phyloP scores from a whole-genome alignment of 1,284 basidiomycete species.

The Sanguinoderma infundibulare region DNA sequence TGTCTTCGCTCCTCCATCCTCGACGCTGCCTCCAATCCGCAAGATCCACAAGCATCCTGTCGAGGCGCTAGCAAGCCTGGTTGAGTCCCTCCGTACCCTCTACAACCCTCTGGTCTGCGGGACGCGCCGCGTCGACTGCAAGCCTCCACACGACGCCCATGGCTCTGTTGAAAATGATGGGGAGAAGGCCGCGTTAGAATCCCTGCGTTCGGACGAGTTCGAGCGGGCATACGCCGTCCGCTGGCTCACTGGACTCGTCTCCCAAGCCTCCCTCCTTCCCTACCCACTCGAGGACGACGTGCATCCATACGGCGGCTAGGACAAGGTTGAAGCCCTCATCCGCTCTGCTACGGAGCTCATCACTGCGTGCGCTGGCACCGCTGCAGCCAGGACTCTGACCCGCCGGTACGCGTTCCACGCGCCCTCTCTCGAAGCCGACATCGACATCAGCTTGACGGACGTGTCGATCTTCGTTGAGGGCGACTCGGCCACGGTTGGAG shows the following conservation, averaged over 20 bases:
- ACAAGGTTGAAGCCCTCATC: too few species aligned
- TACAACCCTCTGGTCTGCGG: constrained; percentile 54
- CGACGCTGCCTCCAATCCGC: constrained; percentile 35
- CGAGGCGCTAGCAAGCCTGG: constrained; percentile 34
- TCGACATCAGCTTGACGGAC: too few species aligned
- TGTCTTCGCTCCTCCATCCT: constrained; percentile 26
- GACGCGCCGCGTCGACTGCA: constrained; percentile 33
- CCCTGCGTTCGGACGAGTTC: constrained; percentile 56
- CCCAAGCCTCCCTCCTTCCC: constrained; percentile 26
- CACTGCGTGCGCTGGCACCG: too few species aligned
- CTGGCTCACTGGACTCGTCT: constrained; percentile 80
- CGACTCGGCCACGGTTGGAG: too few species aligned
- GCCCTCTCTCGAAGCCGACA: too few species aligned
- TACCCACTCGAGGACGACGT: constrained; percentile 24
- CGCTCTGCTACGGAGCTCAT: too few species aligned
- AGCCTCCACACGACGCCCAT: neutral
- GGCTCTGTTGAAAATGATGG: constrained; percentile 14
- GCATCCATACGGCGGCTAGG: constrained; percentile 6
- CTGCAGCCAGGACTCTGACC: too few species aligned
- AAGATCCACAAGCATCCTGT: constrained; percentile 28
- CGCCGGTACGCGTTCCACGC: too few species aligned
- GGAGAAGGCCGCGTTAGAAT: neutral
- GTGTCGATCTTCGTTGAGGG: too few species aligned
- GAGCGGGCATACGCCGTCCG: constrained; percentile 70
- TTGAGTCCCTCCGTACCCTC: constrained; percentile 46